Base-by-base conservation (phyloP, 768 basidiomycete genomes). In the Stropharia rugosoannulata region DNA sequence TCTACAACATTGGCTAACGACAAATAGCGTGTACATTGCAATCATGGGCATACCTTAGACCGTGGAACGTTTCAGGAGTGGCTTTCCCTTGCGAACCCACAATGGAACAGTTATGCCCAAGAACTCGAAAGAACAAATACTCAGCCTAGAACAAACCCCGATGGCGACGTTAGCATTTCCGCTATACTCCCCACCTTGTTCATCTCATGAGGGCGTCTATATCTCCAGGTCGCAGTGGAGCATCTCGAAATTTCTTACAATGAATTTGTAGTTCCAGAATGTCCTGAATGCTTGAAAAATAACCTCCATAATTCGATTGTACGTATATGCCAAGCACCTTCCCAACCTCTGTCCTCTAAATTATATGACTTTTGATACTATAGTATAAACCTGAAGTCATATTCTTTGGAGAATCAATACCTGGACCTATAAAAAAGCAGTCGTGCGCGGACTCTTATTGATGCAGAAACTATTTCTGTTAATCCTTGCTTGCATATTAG, bases 381-480 rank as follows among this genome's bases (percentile, higher is more conserved):
- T 63, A 86, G 90, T 80, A 86, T 55, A 95, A 94, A 73, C 89
- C 93, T 0, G 85, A 87, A 41, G 80, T 95, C 15, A 81, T 92
- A 9, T 95, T 95, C 67, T 95, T 95, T 63, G 95, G 95, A 32
- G 95, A 96, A 73, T 90, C 92, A 0, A 91, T 98, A 60, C 77
- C 84, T 9, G 68, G 76, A 19, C 56, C 72, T 36, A 77, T 89
- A 49, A 89, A 82, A 66, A 81, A 86, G 42, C 78, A 81, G 63
- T 93, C 94, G 90, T 92, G 67, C 66, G 87, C 53, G 37, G 50
- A 35, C 57, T 42, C 19, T 49, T 32, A 52, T 18, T 35, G 32
- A 43, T 43, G 8, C 29, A 32, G 29, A n/a, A 46, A 11, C 15
- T 27, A 15, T 46, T 13, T 46, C 11, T 8, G 13, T 25, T 44